phyloP scores from a whole-genome alignment of 371 early-diverging fungal species.

The Parasitella parasitica region DNA sequence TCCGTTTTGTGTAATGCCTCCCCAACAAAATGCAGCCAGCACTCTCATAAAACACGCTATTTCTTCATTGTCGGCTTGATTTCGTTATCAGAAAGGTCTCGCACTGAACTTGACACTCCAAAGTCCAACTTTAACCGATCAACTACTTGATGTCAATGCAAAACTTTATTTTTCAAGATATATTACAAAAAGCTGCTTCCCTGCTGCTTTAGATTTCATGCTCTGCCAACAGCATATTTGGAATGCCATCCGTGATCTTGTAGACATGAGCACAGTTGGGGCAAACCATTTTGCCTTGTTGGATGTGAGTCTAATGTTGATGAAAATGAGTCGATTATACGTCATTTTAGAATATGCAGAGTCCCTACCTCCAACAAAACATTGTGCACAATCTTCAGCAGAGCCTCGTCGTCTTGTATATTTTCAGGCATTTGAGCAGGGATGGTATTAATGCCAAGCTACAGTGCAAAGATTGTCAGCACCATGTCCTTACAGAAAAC shows the following conservation, averaged over 20 bases:
- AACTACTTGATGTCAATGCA: too few relatives aligned
- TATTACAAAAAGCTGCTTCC: not conserved
- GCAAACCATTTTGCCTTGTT: constrained; percentile 91
- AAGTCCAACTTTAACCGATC: too few relatives aligned
- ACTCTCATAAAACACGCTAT: too few relatives aligned
- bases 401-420: constrained; percentile 69
- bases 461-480: not conserved
- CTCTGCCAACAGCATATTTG: constrained; percentile 96
- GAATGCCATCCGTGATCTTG: constrained; percentile 90
- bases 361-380: constrained; percentile 78
- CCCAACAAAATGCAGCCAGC: too few relatives aligned
- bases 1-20: too few relatives aligned
- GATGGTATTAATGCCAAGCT: constrained; percentile 66
- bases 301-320: constrained; percentile 69
- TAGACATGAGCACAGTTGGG: constrained; percentile 88
- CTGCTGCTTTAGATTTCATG: constrained; percentile 84
- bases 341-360: not conserved
- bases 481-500: not conserved
- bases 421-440: constrained; percentile 74
- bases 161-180: not conserved
- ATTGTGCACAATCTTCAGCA: constrained; percentile 74
- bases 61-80: too few relatives aligned
- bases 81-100: too few relatives aligned
- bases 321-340: not conserved
- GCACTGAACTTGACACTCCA: too few relatives aligned